Evolutionary conservation across 2,329 filamentous ascomycete genomes (phyloP).

Genomic region (Macroventuria anomochaeta): DNA sequence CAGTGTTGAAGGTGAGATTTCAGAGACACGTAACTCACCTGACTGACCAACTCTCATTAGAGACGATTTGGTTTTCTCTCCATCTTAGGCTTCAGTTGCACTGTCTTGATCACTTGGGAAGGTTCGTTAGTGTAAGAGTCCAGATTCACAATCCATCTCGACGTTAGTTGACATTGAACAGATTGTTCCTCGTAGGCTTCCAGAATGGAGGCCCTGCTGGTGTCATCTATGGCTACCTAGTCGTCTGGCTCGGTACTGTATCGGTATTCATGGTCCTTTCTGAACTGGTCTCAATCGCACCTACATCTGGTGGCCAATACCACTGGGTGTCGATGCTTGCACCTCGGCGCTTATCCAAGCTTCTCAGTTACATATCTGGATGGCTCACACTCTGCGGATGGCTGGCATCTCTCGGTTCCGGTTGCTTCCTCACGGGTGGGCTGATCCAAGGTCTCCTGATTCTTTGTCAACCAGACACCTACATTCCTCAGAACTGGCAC

Average conservation of each 20-base stretch:
- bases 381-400: constrained; percentile 53
- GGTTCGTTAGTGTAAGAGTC: constrained; percentile 29
- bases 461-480: constrained; percentile 47
- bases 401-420: constrained; percentile 45
- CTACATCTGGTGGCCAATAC: constrained; percentile 46
- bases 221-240: constrained; percentile 40
- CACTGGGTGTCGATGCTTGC: constrained; percentile 51
- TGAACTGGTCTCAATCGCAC: constrained; percentile 45
- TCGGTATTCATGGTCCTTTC: constrained; percentile 37
- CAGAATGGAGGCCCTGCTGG: constrained; percentile 42
- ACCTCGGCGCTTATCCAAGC: constrained; percentile 45
- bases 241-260: constrained; percentile 38
- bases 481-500: constrained; percentile 55
- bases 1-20: constrained; percentile 28
- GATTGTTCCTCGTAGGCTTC: constrained; percentile 27
- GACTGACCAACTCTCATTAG: constrained; percentile 12
- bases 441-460: constrained; percentile 43
- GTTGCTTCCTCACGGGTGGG: constrained; percentile 34
- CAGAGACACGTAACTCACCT: background rate
- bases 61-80: constrained; percentile 37
- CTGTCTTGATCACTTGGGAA: constrained; percentile 41
- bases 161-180: constrained; percentile 19
- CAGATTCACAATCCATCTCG: background rate
- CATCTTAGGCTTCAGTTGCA: constrained; percentile 38
- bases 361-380: constrained; percentile 53